These are phyloP conservation scores for Tylopilus rubrobrunneus DNA, from an alignment of 768 basidiomycete genomes.

Conservation along the genomic window DNA sequence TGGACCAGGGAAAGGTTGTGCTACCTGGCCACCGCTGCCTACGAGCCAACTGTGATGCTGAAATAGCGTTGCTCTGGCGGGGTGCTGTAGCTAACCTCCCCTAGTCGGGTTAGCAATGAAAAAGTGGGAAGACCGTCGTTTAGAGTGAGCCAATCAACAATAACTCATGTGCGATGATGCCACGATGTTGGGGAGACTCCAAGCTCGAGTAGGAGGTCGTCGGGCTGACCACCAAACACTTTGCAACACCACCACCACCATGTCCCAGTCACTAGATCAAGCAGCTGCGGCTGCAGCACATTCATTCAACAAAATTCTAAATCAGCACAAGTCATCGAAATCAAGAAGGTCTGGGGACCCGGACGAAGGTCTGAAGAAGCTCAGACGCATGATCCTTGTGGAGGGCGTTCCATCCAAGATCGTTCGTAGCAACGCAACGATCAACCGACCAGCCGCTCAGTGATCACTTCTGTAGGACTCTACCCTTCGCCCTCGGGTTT, in stretches of 20 bases:
- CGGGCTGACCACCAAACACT: slow-evolving; percentile 4
- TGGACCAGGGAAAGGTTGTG: not conserved
- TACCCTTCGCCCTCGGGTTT: slow-evolving; percentile 84
- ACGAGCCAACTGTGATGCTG: not conserved
- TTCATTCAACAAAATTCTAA: slow-evolving; percentile 78
- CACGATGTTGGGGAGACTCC: not conserved
- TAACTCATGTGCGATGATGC: slow-evolving; percentile 1
- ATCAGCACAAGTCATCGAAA: slow-evolving; percentile 66
- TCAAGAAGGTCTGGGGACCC: slow-evolving; percentile 60
- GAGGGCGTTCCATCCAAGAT: slow-evolving; percentile 81
- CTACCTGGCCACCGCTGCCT: not conserved
- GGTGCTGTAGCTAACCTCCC: slow-evolving; percentile 6
- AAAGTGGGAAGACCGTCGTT: not conserved
- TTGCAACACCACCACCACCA: slow-evolving; percentile 12
- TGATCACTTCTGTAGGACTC: slow-evolving; percentile 50
- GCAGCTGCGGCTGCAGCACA: slow-evolving; percentile 48
- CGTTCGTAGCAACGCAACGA: slow-evolving; percentile 42
- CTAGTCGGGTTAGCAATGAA: not conserved
- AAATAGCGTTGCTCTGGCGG: slow-evolving; percentile 16
- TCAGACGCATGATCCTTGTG: slow-evolving; percentile 82
- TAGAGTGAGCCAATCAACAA: not conserved
- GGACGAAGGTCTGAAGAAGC: slow-evolving; percentile 81
- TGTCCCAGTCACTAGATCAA: slow-evolving; percentile 25
- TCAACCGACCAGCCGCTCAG: not conserved
- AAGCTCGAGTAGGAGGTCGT: not conserved